Percentiles rank a stretch among this genome's conserved stretches.
Conservation (phyloP, 208 protist species). For the Naegleria fowleri region DNA sequence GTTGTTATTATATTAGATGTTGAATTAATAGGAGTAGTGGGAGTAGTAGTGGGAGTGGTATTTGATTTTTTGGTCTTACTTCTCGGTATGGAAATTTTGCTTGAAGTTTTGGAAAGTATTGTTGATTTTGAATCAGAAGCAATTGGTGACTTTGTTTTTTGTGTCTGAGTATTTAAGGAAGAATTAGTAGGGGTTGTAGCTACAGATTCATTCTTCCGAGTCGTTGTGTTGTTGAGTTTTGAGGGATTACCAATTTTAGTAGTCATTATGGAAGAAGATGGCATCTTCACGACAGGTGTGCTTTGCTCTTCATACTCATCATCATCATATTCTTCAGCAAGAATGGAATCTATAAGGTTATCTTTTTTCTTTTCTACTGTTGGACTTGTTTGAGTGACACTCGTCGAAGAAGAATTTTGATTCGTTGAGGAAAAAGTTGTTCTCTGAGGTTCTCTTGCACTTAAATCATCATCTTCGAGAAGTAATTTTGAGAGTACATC, state of each 20-base stretch:
- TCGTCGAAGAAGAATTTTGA: not conserved
- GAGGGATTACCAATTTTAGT: not conserved
- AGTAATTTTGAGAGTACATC: not conserved
- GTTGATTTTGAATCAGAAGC: too few species aligned
- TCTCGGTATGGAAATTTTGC: not conserved
- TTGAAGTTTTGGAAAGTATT: not conserved
- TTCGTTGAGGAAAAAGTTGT: not conserved
- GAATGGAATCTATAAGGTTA: not conserved
- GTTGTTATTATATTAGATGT: not conserved
- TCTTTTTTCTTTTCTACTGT: not conserved
- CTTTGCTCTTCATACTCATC: not conserved
- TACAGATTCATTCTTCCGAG: too few species aligned
- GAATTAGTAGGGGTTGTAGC: too few species aligned
- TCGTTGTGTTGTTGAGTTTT: too few species aligned
- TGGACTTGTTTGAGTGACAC: not conserved
- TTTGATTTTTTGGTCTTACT: not conserved
- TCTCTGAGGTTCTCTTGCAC: not conserved
- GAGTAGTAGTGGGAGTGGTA: not conserved
- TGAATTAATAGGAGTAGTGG: not conserved
- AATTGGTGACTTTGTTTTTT: too few species aligned
- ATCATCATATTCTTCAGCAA: not conserved
- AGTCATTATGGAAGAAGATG: not conserved
- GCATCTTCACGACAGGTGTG: not conserved
- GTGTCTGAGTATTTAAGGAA: too few species aligned
- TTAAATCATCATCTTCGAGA: not conserved